These are phyloP conservation scores for Cubamyces lactineus DNA, from an alignment of 768 basidiomycete species.

Conservation along the genomic window DNA sequence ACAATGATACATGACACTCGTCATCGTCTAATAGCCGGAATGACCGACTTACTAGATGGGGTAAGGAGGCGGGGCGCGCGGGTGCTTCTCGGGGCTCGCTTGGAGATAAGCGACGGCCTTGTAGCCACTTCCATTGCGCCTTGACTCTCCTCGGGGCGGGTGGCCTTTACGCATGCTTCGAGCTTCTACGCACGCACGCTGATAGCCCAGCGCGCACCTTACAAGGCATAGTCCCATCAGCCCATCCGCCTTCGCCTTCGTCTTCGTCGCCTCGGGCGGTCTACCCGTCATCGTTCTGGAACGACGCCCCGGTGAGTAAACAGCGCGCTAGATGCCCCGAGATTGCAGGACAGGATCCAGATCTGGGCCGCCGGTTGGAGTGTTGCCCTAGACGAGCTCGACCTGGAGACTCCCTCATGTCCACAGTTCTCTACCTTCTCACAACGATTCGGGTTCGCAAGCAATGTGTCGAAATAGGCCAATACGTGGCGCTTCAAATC, in stretches of 20 bases:
- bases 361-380: not conserved
- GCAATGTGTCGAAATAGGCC: no score
- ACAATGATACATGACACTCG: no score
- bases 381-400: not conserved
- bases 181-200: not conserved
- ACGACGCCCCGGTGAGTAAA: slow-evolving; percentile 1
- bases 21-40: not conserved
- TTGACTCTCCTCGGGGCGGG: not conserved
- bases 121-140: not conserved
- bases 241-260: no score
- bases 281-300: not conserved
- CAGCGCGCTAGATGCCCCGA: not conserved
- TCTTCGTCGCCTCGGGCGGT: no score
- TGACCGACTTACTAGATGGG: not conserved
- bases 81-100: not conserved
- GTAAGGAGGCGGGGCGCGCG: not conserved
- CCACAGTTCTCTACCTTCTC: no score
- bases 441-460: no score
- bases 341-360: not conserved
- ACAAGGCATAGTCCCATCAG: not conserved
- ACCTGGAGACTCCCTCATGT: no score
- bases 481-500: no score
- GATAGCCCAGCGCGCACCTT: no score
- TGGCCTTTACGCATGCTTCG: not conserved
- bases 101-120: not conserved